Evolutionary conservation across 495 filamentous ascomycete genomes (phyloP).

Genomic region (Penicillium flavigenum): DNA sequence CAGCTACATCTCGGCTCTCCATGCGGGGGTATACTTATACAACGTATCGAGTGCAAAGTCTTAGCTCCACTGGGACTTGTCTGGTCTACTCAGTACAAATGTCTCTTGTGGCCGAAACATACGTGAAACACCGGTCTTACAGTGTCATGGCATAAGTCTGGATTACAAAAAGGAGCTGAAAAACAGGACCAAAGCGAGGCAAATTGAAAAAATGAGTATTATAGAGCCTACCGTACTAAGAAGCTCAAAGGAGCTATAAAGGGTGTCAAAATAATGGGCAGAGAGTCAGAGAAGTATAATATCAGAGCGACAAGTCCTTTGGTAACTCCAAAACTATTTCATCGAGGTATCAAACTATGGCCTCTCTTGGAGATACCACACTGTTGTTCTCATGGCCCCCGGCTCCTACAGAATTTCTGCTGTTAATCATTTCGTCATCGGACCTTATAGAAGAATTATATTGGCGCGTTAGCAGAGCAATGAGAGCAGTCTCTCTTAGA

Average conservation of each 20-base stretch:
- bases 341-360: not conserved
- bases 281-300: not conserved
- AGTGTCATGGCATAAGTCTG: not conserved
- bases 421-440: not conserved
- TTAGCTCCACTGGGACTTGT: conserved; percentile 1
- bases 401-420: not conserved
- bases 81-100: not conserved
- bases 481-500: not conserved
- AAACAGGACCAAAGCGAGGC: not conserved
- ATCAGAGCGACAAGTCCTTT: not conserved
- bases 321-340: not conserved
- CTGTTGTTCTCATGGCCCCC: not conserved
- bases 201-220: not conserved
- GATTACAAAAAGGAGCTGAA: not conserved
- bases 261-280: not conserved
- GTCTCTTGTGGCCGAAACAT: conserved; percentile 1
- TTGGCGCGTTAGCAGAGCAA: not conserved
- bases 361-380: not conserved
- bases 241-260: not conserved
- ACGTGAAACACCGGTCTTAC: not conserved
- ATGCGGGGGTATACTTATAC: not conserved
- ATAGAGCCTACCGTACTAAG: not conserved
- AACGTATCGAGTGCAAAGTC: not conserved
- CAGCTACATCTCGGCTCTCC: not conserved
- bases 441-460: not conserved